phyloP scores from a whole-genome alignment of 371 early-diverging fungal species.

The Polyrhizophydium stewartii region DNA sequence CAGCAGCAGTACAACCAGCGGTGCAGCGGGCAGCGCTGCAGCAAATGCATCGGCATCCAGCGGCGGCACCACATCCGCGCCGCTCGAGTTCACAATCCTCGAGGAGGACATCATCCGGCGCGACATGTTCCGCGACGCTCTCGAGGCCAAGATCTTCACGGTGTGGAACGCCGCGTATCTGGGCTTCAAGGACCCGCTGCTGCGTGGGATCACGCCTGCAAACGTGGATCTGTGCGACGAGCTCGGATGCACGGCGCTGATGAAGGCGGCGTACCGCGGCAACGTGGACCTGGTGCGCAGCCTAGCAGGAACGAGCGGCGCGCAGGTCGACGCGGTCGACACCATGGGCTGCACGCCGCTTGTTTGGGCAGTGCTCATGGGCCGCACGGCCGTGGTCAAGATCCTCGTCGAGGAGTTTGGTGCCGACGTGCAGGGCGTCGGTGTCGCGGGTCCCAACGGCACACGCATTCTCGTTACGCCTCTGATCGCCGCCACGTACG shows the following conservation, averaged over 20 bases:
- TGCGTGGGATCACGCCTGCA: neutral
- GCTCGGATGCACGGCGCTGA: conserved; percentile 30
- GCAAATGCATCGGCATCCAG: too few relatives aligned
- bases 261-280: conserved; percentile 42
- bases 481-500: conserved; percentile 23
- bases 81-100: too few relatives aligned
- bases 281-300: conserved; percentile 21
- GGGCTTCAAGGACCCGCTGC: conserved; percentile 10
- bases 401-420: conserved; percentile 15
- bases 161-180: conserved; percentile 31
- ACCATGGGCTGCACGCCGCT: conserved; percentile 32
- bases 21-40: too few relatives aligned
- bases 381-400: conserved; percentile 20
- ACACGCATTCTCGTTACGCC: conserved; percentile 16
- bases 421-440: conserved; percentile 15
- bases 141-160: conserved; percentile 1
- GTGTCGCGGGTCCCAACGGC: too few relatives aligned
- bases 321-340: conserved; percentile 19
- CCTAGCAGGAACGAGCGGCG: conserved; percentile 1
- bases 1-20: too few relatives aligned
- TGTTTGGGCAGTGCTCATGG: conserved; percentile 31
- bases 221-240: conserved; percentile 19
- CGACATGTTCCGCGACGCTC: neutral
- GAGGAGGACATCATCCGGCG: neutral
- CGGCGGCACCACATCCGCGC: too few relatives aligned